Base-by-base conservation (phyloP, 2,329 filamentous ascomycete species). In the Graphiopsis chlorocephala region DNA sequence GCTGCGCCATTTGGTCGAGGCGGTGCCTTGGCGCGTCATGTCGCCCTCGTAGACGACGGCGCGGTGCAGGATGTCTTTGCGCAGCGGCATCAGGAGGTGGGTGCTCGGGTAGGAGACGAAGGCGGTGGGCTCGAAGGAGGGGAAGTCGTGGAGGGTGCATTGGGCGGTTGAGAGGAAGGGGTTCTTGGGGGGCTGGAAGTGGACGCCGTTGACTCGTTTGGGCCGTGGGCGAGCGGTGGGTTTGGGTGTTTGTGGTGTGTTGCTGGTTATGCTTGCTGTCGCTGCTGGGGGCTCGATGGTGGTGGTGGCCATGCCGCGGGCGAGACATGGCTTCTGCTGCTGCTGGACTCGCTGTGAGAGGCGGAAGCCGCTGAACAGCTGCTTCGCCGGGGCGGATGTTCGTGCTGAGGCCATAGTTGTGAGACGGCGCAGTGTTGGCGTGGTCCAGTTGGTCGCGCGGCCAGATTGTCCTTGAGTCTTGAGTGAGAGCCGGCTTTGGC, bases 11-110 rank as follows among this genome's bases (percentile, higher is more conserved):
- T 96, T 96, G 68, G 87, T 87, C 70, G 83, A 89, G 53, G 93
- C 95, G 2, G 92, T 96, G 69, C 95, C 95, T 77, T 93, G 90
- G 31, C 95, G 89, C 64, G 92, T 90, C 74, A 84, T 86, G 81
- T 98, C 94, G 70, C 91, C 95, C 81, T 99, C 95, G 83, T 90
- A 98, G 71, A 97, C 81, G 65, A 99, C 87, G 65, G 95, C 95
- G 69, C 92, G 88, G 81, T 99, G 94, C 62, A 99, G 88, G 69
- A 99, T 88, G 78, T 99, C 95, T 76, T 90, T 89, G 66, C 95
- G 90, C 55, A 97, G 85, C 2, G 95, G 95, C 35, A 98, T 86
- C 75, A 91, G 83, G 52, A 99, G 90, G 78, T 97, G 92, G 73
- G 91, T 90, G 66, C 88, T 82, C 47, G 90, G 88, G 83, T 93